phyloP scores from a whole-genome alignment of 495 filamentous ascomycete species.

The Aspergillus indologenus region DNA sequence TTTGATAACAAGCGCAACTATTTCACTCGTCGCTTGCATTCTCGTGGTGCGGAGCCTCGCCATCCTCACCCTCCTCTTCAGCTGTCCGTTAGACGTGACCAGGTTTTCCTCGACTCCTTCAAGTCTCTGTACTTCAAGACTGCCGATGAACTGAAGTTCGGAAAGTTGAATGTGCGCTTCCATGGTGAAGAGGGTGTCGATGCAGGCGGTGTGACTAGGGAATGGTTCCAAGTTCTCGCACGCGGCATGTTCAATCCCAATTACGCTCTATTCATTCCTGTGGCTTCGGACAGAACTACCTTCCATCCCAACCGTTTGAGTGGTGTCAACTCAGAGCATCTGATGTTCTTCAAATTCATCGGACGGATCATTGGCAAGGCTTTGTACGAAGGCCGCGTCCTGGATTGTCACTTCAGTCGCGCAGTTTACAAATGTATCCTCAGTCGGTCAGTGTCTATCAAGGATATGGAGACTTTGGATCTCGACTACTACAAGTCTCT shows the following conservation, averaged over 20 bases:
- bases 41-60: constrained; percentile 62
- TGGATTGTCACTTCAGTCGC: constrained; percentile 98
- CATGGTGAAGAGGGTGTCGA: constrained; percentile 97
- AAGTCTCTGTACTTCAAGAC: constrained; percentile 92
- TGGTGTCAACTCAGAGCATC: constrained; percentile 89
- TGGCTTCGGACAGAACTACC: constrained; percentile 96
- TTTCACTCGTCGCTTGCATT: constrained; percentile 90
- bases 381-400: constrained; percentile 89
- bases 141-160: constrained; percentile 94
- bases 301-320: constrained; percentile 97
- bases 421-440: constrained; percentile 98
- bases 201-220: constrained; percentile 93
- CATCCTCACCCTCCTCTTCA: constrained; percentile 75
- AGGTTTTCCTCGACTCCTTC: constrained; percentile 98
- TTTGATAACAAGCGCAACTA: constrained; percentile 99
- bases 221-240: constrained; percentile 98
- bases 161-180: constrained; percentile 96
- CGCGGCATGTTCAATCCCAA: constrained; percentile 99
- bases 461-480: constrained; percentile 99
- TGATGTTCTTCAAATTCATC: constrained; percentile 99
- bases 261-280: constrained; percentile 93
- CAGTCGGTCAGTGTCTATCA: constrained; percentile 90
- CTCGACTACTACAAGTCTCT: constrained; percentile 99
- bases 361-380: constrained; percentile 98
- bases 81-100: constrained; percentile 84